Percentiles rank a stretch among this genome's conserved stretches.
Evolutionary conservation across 2,329 filamentous ascomycete species (phyloP).

Genomic region (Sporothrix sp.): DNA sequence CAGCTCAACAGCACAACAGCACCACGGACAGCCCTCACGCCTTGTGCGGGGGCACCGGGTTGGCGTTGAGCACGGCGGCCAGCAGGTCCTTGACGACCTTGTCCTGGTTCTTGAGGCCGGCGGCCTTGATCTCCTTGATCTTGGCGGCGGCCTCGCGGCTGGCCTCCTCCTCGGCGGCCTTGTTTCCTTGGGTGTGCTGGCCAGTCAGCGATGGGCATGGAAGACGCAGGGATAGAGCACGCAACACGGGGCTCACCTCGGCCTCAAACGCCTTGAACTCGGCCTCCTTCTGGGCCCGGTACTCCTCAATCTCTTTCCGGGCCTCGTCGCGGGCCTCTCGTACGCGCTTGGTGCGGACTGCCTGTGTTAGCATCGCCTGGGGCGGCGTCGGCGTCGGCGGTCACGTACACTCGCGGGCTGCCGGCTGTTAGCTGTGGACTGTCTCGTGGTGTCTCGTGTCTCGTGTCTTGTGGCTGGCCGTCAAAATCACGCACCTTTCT

Average conservation of each 20-base stretch:
- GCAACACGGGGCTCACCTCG: constrained; percentile 37
- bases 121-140: constrained; percentile 70
- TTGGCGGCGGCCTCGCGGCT: constrained; percentile 71
- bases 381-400: no score
- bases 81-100: constrained; percentile 78
- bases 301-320: constrained; percentile 94
- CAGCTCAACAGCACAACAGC: no score
- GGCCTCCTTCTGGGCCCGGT: constrained; percentile 78
- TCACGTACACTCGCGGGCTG: constrained; percentile 83
- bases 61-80: constrained; percentile 73
- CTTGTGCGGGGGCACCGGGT: constrained; percentile 48
- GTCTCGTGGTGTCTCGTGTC: no score
- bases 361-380: no score
- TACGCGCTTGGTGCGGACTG: constrained; percentile 87
- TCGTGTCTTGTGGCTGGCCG: neutral
- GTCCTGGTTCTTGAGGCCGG: constrained; percentile 68
- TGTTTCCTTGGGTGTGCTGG: constrained; percentile 86
- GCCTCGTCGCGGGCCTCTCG: constrained; percentile 94
- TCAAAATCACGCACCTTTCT: constrained; percentile 59
- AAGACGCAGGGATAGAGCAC: no score
- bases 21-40: constrained; percentile 2
- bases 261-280: constrained; percentile 94
- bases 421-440: no score
- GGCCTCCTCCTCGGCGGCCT: constrained; percentile 66
- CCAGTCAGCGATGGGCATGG: neutral